Conservation (phyloP, 768 basidiomycete species). For the Suillus clintonianus region DNA sequence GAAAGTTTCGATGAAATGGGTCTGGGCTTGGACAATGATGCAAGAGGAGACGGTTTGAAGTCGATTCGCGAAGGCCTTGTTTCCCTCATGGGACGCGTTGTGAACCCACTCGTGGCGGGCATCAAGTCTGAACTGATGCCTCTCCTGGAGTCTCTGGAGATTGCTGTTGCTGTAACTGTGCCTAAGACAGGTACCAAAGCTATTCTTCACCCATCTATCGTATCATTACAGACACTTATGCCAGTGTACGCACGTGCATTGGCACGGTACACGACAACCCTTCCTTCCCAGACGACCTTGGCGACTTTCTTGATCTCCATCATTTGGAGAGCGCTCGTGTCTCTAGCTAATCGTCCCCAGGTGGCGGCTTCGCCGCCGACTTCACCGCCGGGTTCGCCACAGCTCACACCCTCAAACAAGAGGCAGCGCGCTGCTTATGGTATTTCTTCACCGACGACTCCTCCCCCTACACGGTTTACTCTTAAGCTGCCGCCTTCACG, state of each 20-base stretch:
- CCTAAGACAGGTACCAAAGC: slow-evolving; percentile 19
- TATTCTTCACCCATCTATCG: slow-evolving; percentile 58
- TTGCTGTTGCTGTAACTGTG: slow-evolving; percentile 32
- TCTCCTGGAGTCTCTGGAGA: slow-evolving; percentile 64
- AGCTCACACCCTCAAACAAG: slow-evolving; percentile 34
- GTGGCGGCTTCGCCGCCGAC: slow-evolving; percentile 37
- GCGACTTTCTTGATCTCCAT: slow-evolving; percentile 74
- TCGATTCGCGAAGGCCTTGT: slow-evolving; percentile 68
- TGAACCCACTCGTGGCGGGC: slow-evolving; percentile 61
- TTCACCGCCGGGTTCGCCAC: slow-evolving; percentile 42
- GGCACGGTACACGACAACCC: slow-evolving; percentile 53
- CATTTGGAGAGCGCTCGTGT: slow-evolving; percentile 74
- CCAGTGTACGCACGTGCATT: slow-evolving; percentile 65
- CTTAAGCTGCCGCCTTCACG: slow-evolving; percentile 69
- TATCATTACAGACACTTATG: slow-evolving; percentile 55
- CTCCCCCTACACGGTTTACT: slow-evolving; percentile 58
- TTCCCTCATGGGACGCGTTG: slow-evolving; percentile 65
- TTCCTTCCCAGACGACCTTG: slow-evolving; percentile 58
- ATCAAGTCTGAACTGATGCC: slow-evolving; percentile 64
- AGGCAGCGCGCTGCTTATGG: slow-evolving; percentile 41
- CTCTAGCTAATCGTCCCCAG: slow-evolving; percentile 58
- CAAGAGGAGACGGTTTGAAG: slow-evolving; percentile 68
- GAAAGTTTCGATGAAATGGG: slow-evolving; percentile 67
- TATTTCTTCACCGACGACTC: slow-evolving; percentile 55
- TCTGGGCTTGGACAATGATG: slow-evolving; percentile 61